Conservation (phyloP, 148 eudicot genomes). For the Nyssa sinensis region DNA sequence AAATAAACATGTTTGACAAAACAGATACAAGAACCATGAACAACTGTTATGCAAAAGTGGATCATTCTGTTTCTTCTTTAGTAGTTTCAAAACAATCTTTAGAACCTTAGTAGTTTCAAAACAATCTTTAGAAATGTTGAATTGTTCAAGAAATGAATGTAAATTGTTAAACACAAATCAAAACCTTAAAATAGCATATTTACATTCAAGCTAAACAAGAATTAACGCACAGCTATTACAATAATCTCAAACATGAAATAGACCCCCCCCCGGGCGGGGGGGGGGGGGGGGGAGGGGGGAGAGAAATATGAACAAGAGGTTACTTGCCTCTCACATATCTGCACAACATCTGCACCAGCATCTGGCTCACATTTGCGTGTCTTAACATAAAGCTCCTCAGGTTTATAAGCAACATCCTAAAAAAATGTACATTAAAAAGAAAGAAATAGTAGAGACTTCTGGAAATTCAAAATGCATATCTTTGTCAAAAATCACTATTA, state of each 20-base stretch:
- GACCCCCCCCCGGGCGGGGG: too few species aligned
- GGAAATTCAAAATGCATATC: too few species aligned
- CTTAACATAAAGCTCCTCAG: constrained; percentile 63
- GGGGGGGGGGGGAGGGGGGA: neutral
- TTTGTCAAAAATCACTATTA: neutral
- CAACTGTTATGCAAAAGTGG: too few species aligned
- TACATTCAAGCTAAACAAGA: neutral
- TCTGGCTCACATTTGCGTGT: constrained; percentile 85
- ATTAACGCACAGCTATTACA: neutral
- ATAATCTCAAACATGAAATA: neutral
- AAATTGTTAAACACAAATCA: neutral
- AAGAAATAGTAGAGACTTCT: neutral
- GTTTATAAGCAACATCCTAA: constrained; percentile 86
- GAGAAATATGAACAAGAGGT: neutral
- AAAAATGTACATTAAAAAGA: neutral
- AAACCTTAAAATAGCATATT: neutral
- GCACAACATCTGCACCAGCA: constrained; percentile 75
- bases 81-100: too few species aligned
- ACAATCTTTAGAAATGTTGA: too few species aligned
- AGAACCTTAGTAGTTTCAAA: too few species aligned
- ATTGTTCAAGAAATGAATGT: neutral
- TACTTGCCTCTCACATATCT: constrained; percentile 77
- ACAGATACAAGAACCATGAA: too few species aligned
- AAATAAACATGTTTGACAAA: too few species aligned
- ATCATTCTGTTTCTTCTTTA: too few species aligned